Evolutionary conservation across 1,139 yeast genomes (phyloP).

Genomic region (Debaryomycetaceae sp.): DNA sequence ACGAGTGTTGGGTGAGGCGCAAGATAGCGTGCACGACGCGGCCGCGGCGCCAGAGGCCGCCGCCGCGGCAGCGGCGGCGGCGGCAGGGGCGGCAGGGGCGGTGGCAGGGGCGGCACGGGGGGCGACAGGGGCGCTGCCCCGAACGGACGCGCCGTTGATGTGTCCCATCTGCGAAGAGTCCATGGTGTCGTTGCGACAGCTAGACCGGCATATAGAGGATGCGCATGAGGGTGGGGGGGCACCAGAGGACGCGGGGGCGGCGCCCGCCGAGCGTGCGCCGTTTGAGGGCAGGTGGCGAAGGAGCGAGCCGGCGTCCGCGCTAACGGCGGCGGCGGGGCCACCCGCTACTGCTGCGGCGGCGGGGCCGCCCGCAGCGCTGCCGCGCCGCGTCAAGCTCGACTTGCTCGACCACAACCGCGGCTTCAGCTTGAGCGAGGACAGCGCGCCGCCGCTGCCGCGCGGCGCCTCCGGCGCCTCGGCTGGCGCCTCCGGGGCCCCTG

Average conservation of each 20-base stretch:
- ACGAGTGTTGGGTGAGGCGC: too few species aligned
- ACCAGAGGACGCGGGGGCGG: conserved; percentile 1
- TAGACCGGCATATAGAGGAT: conserved; percentile 72
- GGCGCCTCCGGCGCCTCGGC: not conserved
- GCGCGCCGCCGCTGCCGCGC: not conserved
- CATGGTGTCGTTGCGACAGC: conserved; percentile 52
- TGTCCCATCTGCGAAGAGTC: conserved; percentile 74
- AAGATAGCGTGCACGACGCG: too few species aligned
- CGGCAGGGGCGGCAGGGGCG: too few species aligned
- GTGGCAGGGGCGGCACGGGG: too few species aligned
- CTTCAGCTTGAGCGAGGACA: conserved; percentile 20
- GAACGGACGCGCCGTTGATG: too few species aligned
- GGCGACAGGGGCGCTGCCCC: too few species aligned
- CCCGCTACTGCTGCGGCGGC: conserved; percentile 8
- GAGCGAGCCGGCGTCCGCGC: too few species aligned
- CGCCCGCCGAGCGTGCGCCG: not conserved
- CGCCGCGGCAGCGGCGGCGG: too few species aligned
- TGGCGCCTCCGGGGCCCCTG: too few species aligned
- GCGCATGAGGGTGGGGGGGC: too few species aligned
- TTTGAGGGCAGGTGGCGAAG: conserved; percentile 68
- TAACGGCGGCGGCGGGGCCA: not conserved
- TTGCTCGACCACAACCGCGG: conserved; percentile 32
- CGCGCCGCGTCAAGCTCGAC: conserved; percentile 24
- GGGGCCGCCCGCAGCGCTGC: not conserved
- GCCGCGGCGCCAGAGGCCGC: too few species aligned